phyloP scores from a whole-genome alignment of 768 basidiomycete species.

The Boletellus ananiceps region DNA sequence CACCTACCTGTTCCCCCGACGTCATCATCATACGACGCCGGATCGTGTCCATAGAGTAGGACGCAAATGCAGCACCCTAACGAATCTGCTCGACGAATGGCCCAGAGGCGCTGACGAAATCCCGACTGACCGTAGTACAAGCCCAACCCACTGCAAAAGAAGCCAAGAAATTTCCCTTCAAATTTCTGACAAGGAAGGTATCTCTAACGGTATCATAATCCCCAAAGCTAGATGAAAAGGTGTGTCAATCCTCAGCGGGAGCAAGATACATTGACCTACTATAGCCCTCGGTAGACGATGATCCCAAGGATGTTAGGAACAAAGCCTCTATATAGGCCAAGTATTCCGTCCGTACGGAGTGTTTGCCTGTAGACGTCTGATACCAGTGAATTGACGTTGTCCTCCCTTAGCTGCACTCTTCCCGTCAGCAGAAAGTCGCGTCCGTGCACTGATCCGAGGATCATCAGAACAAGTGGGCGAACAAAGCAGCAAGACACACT shows the following conservation, averaged over 20 bases:
- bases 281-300: conserved; percentile 41
- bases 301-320: conserved; percentile 40
- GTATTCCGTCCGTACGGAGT: conserved; percentile 36
- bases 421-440: conserved; percentile 38
- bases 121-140: conserved; percentile 34
- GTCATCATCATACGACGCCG: conserved; percentile 48
- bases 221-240: conserved; percentile 33
- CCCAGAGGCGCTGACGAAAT: background rate
- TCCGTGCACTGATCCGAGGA: conserved; percentile 32
- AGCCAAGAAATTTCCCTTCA: conserved; percentile 38
- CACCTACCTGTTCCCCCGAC: conserved; percentile 31
- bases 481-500: conserved; percentile 21
- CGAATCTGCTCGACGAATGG: background rate
- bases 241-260: background rate
- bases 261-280: conserved; percentile 25
- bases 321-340: conserved; percentile 41
- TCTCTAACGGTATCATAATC: conserved; percentile 40
- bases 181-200: conserved; percentile 35
- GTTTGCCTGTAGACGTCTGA: conserved; percentile 44
- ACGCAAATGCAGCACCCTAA: conserved; percentile 35
- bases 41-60: conserved; percentile 45
- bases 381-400: conserved; percentile 37
- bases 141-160: conserved; percentile 41
- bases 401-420: conserved; percentile 37
- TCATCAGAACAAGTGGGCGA: background rate